These are phyloP conservation scores for Trichoderma sp. DNA, from an alignment of 2,329 filamentous ascomycete species.

Conservation along the genomic window DNA sequence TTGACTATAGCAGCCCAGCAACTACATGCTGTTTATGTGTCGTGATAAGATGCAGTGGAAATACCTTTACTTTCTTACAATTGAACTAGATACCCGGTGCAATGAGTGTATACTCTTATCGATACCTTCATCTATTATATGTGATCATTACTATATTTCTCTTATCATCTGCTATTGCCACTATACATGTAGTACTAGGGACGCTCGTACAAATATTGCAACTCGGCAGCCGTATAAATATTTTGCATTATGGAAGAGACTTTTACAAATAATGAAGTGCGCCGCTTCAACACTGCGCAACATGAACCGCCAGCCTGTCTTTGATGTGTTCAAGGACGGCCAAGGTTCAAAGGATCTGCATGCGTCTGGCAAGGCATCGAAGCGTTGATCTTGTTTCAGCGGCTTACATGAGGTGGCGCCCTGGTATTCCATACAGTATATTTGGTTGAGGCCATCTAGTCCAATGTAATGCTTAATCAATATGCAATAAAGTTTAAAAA, in stretches of 20 bases:
- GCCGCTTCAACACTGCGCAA: no score
- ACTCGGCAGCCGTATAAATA: not conserved
- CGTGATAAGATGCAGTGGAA: not conserved
- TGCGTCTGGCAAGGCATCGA: not conserved
- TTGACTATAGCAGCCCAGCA: not conserved
- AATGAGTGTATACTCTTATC: not conserved
- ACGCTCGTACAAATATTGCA: not conserved
- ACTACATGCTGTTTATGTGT: not conserved
- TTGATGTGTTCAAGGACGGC: not conserved
- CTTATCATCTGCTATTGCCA: not conserved
- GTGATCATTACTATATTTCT: not conserved
- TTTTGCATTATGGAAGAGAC: not conserved
- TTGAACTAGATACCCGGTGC: not conserved
- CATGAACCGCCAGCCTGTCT: not conserved
- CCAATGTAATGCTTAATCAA: not conserved
- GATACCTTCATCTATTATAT: not conserved
- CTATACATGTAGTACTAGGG: not conserved
- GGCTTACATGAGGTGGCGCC: not conserved
- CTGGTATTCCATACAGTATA: not conserved
- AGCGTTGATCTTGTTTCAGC: not conserved
- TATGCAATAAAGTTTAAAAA: not conserved
- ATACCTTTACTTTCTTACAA: not conserved
- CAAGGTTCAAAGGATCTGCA: not conserved
- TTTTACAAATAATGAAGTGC: no score
- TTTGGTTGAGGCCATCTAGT: not conserved